phyloP scores from a whole-genome alignment of 108 stramenopile genomes.

The Ochromonas danica region DNA sequence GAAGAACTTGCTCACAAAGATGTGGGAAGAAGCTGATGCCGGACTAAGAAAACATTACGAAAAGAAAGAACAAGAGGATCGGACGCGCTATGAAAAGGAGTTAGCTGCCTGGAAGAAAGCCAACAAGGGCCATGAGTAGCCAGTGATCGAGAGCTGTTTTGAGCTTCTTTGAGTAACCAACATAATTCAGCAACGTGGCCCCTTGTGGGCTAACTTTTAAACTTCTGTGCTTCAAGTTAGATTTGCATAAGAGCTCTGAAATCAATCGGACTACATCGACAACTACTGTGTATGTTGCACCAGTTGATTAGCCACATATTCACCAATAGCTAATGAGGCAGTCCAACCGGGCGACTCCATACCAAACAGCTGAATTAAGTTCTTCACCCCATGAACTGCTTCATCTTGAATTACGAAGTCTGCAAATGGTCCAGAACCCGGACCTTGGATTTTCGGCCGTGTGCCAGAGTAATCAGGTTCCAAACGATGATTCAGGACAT shows the following conservation, averaged over 20 bases:
- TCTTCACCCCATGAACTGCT: neutral
- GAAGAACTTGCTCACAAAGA: neutral
- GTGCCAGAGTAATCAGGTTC: constrained; percentile 36
- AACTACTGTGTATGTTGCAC: no score
- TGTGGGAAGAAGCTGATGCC: neutral
- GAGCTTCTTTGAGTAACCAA: no score
- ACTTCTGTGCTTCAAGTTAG: no score
- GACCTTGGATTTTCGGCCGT: constrained; percentile 29
- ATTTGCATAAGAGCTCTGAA: no score
- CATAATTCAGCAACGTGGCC: no score
- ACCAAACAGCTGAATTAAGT: constrained; percentile 33
- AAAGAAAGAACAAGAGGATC: neutral
- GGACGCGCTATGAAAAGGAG: neutral
- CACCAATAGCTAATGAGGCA: constrained; percentile 33
- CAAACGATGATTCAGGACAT: constrained; percentile 16
- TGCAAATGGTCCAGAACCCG: neutral
- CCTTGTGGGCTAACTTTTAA: no score
- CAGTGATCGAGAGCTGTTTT: no score
- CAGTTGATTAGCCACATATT: constrained; percentile 6
- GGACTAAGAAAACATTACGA: neutral
- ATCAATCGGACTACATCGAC: no score
- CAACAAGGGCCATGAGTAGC: neutral
- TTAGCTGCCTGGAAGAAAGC: neutral
- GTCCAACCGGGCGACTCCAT: constrained; percentile 48
- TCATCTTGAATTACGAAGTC: constrained; percentile 35